Percentiles rank a stretch among this genome's conserved stretches.
Evolutionary conservation across 768 basidiomycete genomes (phyloP).

Genomic region (Psilocybe cubensis): DNA sequence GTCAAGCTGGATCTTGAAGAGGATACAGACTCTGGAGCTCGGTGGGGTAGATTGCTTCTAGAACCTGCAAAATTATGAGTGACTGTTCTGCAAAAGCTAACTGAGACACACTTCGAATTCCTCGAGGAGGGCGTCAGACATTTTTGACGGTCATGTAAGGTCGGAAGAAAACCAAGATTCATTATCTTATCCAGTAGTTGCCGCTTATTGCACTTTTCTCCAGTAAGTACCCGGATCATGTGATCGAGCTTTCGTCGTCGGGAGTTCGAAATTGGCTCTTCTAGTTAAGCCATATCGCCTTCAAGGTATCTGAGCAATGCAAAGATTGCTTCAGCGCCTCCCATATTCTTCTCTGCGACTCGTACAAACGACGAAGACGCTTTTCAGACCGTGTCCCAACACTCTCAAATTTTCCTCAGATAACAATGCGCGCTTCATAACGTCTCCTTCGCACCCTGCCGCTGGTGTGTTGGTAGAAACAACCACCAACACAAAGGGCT

Average conservation of each 20-base stretch:
- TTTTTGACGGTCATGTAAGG: constrained; percentile 29
- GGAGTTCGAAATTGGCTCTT: neutral
- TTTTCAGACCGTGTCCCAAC: neutral
- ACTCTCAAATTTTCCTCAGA: neutral
- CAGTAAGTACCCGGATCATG: neutral
- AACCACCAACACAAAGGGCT: neutral
- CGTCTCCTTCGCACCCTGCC: neutral
- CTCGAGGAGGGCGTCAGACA: constrained; percentile 79
- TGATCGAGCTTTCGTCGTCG: constrained; percentile 4
- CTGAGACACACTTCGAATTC: constrained; percentile 78
- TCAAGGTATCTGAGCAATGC: constrained; percentile 14
- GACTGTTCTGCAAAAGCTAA: constrained; percentile 13
- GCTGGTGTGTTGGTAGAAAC: neutral
- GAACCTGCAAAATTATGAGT: constrained; percentile 55
- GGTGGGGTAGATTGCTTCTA: constrained; percentile 95
- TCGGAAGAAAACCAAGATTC: neutral
- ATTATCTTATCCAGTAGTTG: constrained; percentile 15
- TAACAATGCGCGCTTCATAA: constrained; percentile 3
- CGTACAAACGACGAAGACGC: neutral
- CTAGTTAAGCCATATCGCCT: neutral
- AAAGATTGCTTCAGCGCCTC: constrained; percentile 14
- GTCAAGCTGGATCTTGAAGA: constrained; percentile 31
- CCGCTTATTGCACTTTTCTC: neutral
- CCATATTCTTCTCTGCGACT: constrained; percentile 6
- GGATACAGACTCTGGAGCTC: constrained; percentile 85